Evolutionary conservation across 164 flowering plant species (phyloP), one percentile per base, ranked within the genome.

Genomic region (Tinospora cordifolia): DNA sequence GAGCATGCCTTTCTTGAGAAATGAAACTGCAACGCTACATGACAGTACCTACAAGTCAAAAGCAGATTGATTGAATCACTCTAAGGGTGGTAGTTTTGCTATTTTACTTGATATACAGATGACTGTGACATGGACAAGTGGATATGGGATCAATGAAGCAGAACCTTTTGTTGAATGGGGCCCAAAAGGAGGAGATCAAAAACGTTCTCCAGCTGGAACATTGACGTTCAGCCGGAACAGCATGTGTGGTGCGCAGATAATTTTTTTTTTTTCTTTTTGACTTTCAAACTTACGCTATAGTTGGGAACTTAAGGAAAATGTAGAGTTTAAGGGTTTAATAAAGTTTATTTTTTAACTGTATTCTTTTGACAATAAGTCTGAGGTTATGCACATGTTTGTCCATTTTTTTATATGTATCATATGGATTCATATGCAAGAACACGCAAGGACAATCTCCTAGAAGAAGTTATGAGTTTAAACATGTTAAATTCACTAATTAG

Each of bases 61-160:
- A 14, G 36, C 38, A 2, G n/a, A 62, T 25, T 62, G n/a, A 62
- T 25, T 62, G 38, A 62, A 25, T 62, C 38, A 27, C 38, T 27
- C 51, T 47, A 15, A 67, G 69, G 58, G 26, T 46, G 38, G 14
- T 64, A 12, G 36, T 8, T 30, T 34, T 65, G 39, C 69, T 60
- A 0, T 69, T 65, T 59, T 65, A 38, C 15, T 41, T 70, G 21
- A 40, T 65, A 70, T 26, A 47, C 75, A 85, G 87, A 85, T 85
- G 87, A 78, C 85, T 26, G 83, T 85, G 21, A 84, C 87, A 39
- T 86, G 88, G 88, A 84, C 88, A 39, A 86, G 88, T 72, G 87
- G 88, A 54, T 86, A 86, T 70, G 67, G 71, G 62, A 78, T 80
- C 22, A 34, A 44, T 75, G 86, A 84, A 73, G 85, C 88, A 15